A percentile compares a stretch with the other conserved stretches of the same genome.
These are phyloP conservation scores for Arthrinium phaeospermum DNA, from an alignment of 2,329 filamentous ascomycete species.

Conservation along the genomic window DNA sequence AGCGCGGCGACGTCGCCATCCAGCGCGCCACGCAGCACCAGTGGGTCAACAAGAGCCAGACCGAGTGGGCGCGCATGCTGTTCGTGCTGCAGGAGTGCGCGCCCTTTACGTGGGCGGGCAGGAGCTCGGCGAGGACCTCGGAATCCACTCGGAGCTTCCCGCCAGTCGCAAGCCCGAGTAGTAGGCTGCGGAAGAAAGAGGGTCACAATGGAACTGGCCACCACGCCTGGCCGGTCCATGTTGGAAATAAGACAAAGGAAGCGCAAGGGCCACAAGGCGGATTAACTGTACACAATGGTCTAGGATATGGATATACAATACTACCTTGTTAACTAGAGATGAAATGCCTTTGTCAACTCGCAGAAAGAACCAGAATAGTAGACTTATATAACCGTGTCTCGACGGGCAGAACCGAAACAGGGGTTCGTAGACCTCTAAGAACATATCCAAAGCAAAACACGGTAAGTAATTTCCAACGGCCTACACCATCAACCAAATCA, in stretches of 20 bases:
- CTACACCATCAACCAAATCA: not conserved
- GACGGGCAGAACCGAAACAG: not conserved
- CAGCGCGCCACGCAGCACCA: conserved; percentile 62
- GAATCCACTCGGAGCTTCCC: conserved; percentile 32
- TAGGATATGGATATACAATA: conserved; percentile 15
- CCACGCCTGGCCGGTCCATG: not conserved
- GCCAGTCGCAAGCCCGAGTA: conserved; percentile 26
- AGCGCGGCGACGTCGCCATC: conserved; percentile 58
- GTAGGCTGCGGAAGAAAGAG: not conserved
- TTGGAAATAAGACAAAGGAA: not conserved
- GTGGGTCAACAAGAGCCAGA: conserved; percentile 55
- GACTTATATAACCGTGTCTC: not conserved
- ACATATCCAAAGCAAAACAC: not conserved
- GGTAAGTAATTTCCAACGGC: not conserved
- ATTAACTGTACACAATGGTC: not conserved
- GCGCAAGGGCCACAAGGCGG: not conserved
- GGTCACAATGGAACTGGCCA: not conserved
- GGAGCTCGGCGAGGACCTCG: conserved; percentile 36
- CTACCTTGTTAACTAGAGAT: not conserved
- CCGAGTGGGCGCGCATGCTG: conserved; percentile 53
- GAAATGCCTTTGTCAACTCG: not conserved
- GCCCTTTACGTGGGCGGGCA: conserved; percentile 35
- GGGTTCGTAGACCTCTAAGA: not conserved
- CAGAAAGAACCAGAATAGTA: not conserved
- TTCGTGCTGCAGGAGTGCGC: conserved; percentile 48